Evolutionary conservation across 2,329 filamentous ascomycete species (phyloP).

Genomic region (Emydomyces testavorans): DNA sequence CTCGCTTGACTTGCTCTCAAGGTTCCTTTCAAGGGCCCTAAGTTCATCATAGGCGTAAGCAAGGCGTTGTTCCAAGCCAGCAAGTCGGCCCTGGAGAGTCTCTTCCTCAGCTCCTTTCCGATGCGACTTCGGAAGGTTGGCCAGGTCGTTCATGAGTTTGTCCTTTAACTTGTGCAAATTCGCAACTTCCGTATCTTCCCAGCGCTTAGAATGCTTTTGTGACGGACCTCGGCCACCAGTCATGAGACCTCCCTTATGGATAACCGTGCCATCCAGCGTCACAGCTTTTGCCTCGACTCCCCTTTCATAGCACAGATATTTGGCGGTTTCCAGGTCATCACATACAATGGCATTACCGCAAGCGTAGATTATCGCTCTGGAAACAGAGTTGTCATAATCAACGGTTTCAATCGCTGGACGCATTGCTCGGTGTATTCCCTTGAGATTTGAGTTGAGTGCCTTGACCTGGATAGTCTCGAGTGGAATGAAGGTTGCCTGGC

Average conservation of each 20-base stretch:
- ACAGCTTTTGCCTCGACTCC: conserved; percentile 87
- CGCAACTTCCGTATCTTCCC: conserved; percentile 82
- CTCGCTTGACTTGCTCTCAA: conserved; percentile 73
- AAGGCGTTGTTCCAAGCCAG: conserved; percentile 66
- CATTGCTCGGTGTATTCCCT: conserved; percentile 71
- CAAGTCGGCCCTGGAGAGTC: conserved; percentile 63
- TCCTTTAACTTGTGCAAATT: conserved; percentile 66
- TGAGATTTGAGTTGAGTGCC: conserved; percentile 77
- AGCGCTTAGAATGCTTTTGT: conserved; percentile 65
- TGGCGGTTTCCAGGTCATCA: conserved; percentile 74
- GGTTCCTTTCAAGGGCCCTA: conserved; percentile 66
- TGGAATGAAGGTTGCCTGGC: conserved; percentile 87
- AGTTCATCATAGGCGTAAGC: conserved; percentile 63
- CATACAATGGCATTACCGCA: conserved; percentile 93
- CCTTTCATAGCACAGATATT: conserved; percentile 75
- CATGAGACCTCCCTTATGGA: conserved; percentile 93
- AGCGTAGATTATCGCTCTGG: conserved; percentile 87
- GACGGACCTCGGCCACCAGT: conserved; percentile 79
- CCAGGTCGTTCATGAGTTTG: conserved; percentile 65
- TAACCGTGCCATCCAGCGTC: conserved; percentile 86
- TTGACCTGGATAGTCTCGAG: conserved; percentile 96
- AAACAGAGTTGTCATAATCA: conserved; percentile 76
- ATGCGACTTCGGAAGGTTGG: conserved; percentile 66
- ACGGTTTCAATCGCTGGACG: conserved; percentile 91
- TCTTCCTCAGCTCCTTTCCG: conserved; percentile 69